Evolutionary conservation across 495 filamentous ascomycete genomes (phyloP), one percentile per base, ranked within the genome.

Genomic region (Lichenothelia convexa): DNA sequence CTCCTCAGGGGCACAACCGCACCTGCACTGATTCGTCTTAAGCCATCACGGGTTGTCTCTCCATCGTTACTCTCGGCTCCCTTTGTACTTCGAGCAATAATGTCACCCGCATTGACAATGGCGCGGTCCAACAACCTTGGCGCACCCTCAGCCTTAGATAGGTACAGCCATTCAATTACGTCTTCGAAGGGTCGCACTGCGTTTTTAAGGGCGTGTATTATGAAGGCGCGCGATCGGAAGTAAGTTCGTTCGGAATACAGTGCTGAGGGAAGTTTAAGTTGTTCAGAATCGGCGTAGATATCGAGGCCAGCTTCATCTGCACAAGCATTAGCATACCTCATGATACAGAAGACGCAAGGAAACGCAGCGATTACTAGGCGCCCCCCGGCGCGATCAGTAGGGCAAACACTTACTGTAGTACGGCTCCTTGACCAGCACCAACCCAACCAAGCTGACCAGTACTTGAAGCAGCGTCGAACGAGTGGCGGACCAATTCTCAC

Each of bases 251-350:
- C 70, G 3, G 59, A 63, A 41, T 75, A 75, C 11, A 64, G 55
- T 4, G 52, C 51, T 15, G 61, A 62, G n/a, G 64, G 60, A 5
- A 68, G 39, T 1, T 44, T 45, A n/a, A 55, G 50, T 34, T 68
- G 59, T 18, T 54, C 54, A 3, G 62, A 49, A 12, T 50, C 54
- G 13, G 54, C 50, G 18, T 67, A 55, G 18, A 54, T 49, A 21
- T 68, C 65, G 41, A 64, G 74, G 17, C 71, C 71, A 13, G 70
- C 67, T 52, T 75, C 70, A 41, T 75, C 67, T 71, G 18, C 19
- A 23, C 32, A 13, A 35, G 21, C 13, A 23, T 13, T 20, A 24
- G 1, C 9, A 21, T 22, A 26, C 5, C 19, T 8, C 11, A 21
- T 18, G 16, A 35, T n/a, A 21, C 5, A 18, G 16, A 38, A 24